Base-by-base conservation (phyloP, 2,329 filamentous ascomycete genomes). In the Arthroderma sp. region DNA sequence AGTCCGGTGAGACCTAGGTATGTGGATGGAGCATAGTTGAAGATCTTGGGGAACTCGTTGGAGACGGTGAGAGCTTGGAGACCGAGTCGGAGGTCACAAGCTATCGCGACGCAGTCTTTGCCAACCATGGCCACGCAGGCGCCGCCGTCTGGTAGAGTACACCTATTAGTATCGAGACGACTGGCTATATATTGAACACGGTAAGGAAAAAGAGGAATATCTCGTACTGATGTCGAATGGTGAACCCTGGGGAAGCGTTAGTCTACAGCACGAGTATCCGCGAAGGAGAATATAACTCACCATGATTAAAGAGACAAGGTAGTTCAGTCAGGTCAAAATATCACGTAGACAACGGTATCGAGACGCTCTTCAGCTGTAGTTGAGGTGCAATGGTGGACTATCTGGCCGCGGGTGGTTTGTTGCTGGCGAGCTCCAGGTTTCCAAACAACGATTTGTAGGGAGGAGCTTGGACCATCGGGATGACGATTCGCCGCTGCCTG, bases 41-140 rank as follows among this genome's bases (percentile, higher is more conserved):
- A 97, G 80, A 98, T 88, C 81, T 98, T 98, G 78, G 93, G 93
- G 81, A 97, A 97, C 85, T 97, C 73, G 85, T 98, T 98, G 73
- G 90, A 96, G 60, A 98, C 88, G 62, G 93, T 98, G 70, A 98
- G 81, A 70, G 93, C 82, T 78, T 98, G 93, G 71, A 97, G 85
- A 68, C 93, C 93, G 65, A 98, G 88, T 63, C 93, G 91, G 64
- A 98, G 88, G 76, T 98, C 93, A 80, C 93, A 98, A 73, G 93
- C 93, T 72, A 98, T 97, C 76, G 93, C 93, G 61, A 98, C 93
- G 76, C 93, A 98, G 84, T 97, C 91, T 78, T 98, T 97, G 79
- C 93, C 93, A 64, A 95, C 91, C 93, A 97, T 97, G 75, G 91
- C 91, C 65, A 97, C 90, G 76, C 87, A 91, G 78, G 91, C 91